phyloP scores from a whole-genome alignment of 352 stramenopile genomes.

The Globisporangium spiculum region DNA sequence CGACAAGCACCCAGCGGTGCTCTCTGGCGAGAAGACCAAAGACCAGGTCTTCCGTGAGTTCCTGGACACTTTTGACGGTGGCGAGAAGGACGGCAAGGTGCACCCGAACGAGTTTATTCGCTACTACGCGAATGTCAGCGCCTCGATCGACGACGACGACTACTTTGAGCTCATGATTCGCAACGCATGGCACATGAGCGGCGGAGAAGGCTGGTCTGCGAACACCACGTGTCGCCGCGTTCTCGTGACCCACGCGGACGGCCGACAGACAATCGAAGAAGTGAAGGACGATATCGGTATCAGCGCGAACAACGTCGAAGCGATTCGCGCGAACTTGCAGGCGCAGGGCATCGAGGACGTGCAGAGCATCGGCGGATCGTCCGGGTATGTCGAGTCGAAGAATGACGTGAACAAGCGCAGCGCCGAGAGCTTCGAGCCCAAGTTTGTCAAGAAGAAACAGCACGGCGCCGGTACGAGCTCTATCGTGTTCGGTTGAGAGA shows the following conservation, averaged over 20 bases:
- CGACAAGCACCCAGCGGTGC: slow-evolving; percentile 51
- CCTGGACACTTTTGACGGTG: slow-evolving; percentile 37
- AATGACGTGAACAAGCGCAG: slow-evolving; percentile 17
- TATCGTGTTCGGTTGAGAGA: slow-evolving; percentile 75
- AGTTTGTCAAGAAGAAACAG: slow-evolving; percentile 75
- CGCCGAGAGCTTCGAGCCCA: slow-evolving; percentile 44
- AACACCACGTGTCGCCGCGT: slow-evolving; percentile 71
- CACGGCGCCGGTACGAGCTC: slow-evolving; percentile 71
- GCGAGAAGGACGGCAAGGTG: slow-evolving; percentile 34
- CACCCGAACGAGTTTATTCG: slow-evolving; percentile 34
- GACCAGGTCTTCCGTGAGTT: slow-evolving; percentile 36
- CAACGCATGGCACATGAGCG: slow-evolving; percentile 80
- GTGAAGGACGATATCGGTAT: slow-evolving; percentile 46
- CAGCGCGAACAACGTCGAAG: slow-evolving; percentile 24
- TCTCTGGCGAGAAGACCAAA: slow-evolving; percentile 31
- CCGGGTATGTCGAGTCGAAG: slow-evolving; percentile 23
- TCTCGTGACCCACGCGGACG: slow-evolving; percentile 52
- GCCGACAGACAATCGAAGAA: slow-evolving; percentile 43
- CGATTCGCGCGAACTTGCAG: slow-evolving; percentile 41
- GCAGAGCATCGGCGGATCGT: slow-evolving; percentile 15
- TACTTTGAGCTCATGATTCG: slow-evolving; percentile 87
- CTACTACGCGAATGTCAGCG: slow-evolving; percentile 82
- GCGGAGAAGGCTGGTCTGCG: slow-evolving; percentile 50
- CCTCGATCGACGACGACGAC: slow-evolving; percentile 71
- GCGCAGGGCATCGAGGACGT: slow-evolving; percentile 30